These are phyloP conservation scores for Hamigera avellanea DNA, from an alignment of 495 filamentous ascomycete species.

Conservation along the genomic window DNA sequence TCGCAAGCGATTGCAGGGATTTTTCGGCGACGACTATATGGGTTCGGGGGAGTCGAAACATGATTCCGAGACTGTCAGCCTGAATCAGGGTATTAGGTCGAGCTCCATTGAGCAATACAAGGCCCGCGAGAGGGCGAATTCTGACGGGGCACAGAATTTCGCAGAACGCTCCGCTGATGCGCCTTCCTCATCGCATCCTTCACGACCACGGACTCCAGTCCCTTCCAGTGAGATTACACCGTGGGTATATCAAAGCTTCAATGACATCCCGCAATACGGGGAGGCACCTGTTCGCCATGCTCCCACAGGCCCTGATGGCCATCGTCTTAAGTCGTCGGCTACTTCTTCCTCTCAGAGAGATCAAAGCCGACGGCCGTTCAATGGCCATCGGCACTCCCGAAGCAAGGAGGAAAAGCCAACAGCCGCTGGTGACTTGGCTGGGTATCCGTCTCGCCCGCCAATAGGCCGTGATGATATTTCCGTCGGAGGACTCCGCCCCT, in stretches of 20 bases:
- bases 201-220: conserved; percentile 69
- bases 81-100: conserved; percentile 38
- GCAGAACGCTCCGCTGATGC: conserved; percentile 28
- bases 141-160: conserved; percentile 45
- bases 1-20: conserved; percentile 66
- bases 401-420: conserved; percentile 62
- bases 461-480: conserved; percentile 61
- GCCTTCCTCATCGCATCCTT: conserved; percentile 54
- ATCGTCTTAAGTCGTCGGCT: conserved; percentile 40
- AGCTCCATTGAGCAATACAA: conserved; percentile 44
- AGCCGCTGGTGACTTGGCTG: conserved; percentile 31
- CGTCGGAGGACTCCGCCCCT: conserved; percentile 36
- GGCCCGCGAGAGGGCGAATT: conserved; percentile 64
- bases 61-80: conserved; percentile 55
- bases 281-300: conserved; percentile 70
- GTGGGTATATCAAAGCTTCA: conserved; percentile 85
- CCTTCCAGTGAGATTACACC: conserved; percentile 91
- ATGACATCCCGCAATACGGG: conserved; percentile 72
- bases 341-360: conserved; percentile 32
- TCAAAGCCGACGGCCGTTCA: conserved; percentile 49
- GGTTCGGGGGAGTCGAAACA: conserved; percentile 50
- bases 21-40: conserved; percentile 80
- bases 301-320: conserved; percentile 56
- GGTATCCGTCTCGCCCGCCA: conserved; percentile 35
- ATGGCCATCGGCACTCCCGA: conserved; percentile 58